Evolutionary conservation across 2,329 filamentous ascomycete species (phyloP), one percentile per base, ranked within the genome.

Genomic region (Sarocladium kiliense): DNA sequence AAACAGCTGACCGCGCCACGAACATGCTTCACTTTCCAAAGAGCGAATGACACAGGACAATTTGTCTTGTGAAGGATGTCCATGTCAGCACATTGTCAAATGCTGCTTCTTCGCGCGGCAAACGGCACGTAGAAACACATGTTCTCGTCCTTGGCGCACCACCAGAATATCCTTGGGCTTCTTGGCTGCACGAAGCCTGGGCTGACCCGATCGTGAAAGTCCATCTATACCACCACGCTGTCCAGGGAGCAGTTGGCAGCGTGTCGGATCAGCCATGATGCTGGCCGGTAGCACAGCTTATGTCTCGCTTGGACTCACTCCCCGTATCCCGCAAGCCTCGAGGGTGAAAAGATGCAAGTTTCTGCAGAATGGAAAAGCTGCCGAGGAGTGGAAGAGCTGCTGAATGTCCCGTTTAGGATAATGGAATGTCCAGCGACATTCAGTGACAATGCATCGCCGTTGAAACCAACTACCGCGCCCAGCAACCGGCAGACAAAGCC

Each of bases 1-100:
- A 27, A 16, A 18, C 23, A 47, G 44, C 44, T 47, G 44, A 47
- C 25, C 44, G 44, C 25, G 44, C 44, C 44, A 47, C 44, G n/a
- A 27, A 47, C 23, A 16, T 26, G 9, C 41, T 18, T 44, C 41
- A 18, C 21, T 18, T 9, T 10, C 9, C 18, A 25, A 9, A 44
- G 21, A 30, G 44, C 44, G 25, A 47, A 27, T 30, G 21, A n/a
- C 25, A 47, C 10, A 3, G 4, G 12, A 47, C 18, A 11, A 11
- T 23, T 18, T 11, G 11, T 6, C 41, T 18, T 44, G n/a, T 27
- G 4, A 11, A 4, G 4, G 44, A 47, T 11, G 25, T 30, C 25
- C 44, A 47, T 47, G 41, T 25, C 21, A 25, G 21, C 18, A 44
- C 10, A 18, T 44, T 21, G 16, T 44, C 7, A 25, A 44, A 10